Conservation (phyloP, 2,329 filamentous ascomycete genomes). For the Diaporthe eres region DNA sequence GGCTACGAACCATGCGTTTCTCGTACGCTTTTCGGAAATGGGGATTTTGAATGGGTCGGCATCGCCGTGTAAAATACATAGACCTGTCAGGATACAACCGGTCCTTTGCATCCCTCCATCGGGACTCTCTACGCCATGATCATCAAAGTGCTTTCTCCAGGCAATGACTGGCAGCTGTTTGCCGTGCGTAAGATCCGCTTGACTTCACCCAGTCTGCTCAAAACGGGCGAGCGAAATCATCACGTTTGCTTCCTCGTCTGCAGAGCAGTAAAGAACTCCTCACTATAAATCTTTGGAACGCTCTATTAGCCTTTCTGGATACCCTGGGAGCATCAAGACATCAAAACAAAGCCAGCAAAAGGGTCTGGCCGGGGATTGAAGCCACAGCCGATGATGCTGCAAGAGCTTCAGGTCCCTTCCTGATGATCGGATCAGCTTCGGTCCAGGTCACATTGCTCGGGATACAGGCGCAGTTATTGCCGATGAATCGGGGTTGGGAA, state of each 20-base stretch:
- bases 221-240: neutral
- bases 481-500: neutral
- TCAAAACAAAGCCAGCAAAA: neutral
- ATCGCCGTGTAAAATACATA: neutral
- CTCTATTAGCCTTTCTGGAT: too few species aligned
- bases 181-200: too few species aligned
- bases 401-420: neutral
- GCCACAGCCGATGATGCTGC: neutral
- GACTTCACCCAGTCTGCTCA: neutral
- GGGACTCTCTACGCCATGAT: neutral
- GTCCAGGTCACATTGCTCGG: neutral
- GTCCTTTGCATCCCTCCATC: neutral
- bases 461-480: neutral
- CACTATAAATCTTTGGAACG: neutral
- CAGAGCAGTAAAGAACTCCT: neutral
- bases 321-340: neutral
- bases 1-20: neutral
- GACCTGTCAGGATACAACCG: neutral
- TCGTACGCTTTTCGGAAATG: neutral
- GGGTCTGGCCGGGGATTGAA: constrained; percentile 14
- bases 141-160: neutral
- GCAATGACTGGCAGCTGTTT: neutral
- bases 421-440: neutral
- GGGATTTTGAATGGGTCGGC: neutral
- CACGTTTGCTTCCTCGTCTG: neutral